Evolutionary conservation across 1,284 basidiomycete genomes (phyloP), one percentile per base, ranked within the genome.

Genomic region (Fistulina hepatica): DNA sequence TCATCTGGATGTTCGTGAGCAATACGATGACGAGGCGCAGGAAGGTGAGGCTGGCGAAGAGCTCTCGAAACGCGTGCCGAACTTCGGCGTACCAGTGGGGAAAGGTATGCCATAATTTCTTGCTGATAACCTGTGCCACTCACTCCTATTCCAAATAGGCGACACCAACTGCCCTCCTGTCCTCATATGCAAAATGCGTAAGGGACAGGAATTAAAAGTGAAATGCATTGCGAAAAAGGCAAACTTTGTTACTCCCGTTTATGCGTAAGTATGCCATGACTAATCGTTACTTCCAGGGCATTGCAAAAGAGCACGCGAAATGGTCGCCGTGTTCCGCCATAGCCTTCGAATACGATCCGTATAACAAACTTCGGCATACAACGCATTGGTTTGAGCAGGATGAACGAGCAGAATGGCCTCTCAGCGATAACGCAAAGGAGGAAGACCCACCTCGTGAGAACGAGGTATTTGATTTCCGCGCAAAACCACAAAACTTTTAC

Each of bases 271-370:
- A 15, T 11, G 12, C 21, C 6, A 28, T 33, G 15, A 36, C 35
- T 21, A 34, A 39, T 39, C 26, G 22, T 38, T 31, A 39, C 40
- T 32, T 39, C 24, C 39, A 95, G 89, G 94, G 94, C 20, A 85
- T 97, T 44, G 92, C 92, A 6, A 97, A 98, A 65, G 92, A 97
- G 56, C 95, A 99, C 55, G 92, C 95, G 6, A 99, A 99, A 64
- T 98, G 94, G 92, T 95, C 91, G 0, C 94, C 95, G 10, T 86
- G 92, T 41, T 86, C 91, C 1, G 92, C 95, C 2, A 81, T 98
- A 15, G 80, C 83, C 2, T 98, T 95, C 51, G 95, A 99, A 63
- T 99, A 99, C 53, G 95, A 99, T 60, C 95, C 95, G 10, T 76
- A 97, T 65, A 99, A 99, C 67, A 89, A 90, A 56, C 69, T 99